phyloP scores from a whole-genome alignment of 1,284 basidiomycete genomes.

The Leucoagaricus sp. region DNA sequence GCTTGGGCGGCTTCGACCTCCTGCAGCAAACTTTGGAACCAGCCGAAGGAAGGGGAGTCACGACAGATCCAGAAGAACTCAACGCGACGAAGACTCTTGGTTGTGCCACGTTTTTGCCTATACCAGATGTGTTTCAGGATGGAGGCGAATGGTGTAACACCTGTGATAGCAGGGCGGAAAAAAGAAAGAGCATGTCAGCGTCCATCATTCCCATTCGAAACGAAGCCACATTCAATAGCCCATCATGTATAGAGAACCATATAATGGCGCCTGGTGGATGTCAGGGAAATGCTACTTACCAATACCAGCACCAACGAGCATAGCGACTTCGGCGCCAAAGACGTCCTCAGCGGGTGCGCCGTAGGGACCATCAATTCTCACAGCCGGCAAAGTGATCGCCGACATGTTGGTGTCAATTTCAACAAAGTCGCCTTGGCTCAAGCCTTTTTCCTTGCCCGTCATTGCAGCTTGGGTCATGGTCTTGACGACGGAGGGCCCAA shows the following conservation, averaged over 20 bases:
- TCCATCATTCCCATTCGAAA: neutral
- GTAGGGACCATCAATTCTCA: slow-evolving; percentile 85
- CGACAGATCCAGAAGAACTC: slow-evolving; percentile 93
- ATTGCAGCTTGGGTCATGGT: slow-evolving; percentile 74
- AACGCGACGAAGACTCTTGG: slow-evolving; percentile 79
- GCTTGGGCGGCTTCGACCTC: slow-evolving; percentile 84
- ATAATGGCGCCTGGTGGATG: neutral
- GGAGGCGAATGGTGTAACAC: slow-evolving; percentile 87
- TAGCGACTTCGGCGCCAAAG: slow-evolving; percentile 81
- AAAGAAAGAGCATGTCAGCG: slow-evolving; percentile 6
- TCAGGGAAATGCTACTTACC: slow-evolving; percentile 46
- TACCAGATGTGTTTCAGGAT: slow-evolving; percentile 95
- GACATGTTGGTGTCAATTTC: slow-evolving; percentile 61
- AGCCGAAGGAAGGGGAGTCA: slow-evolving; percentile 88
- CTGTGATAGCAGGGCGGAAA: slow-evolving; percentile 31
- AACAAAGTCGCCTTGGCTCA: slow-evolving; percentile 72
- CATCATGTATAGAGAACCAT: neutral
- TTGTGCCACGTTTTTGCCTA: slow-evolving; percentile 72
- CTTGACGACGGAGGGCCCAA: slow-evolving; percentile 72
- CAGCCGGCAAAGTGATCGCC: slow-evolving; percentile 59
- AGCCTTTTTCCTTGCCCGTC: slow-evolving; percentile 70
- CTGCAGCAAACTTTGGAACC: slow-evolving; percentile 87
- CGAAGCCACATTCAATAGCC: neutral
- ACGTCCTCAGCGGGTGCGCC: slow-evolving; percentile 91
- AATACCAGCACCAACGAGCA: slow-evolving; percentile 88